Evolutionary conservation across 2,329 filamentous ascomycete genomes (phyloP).

Genomic region (Monilinia laxa): DNA sequence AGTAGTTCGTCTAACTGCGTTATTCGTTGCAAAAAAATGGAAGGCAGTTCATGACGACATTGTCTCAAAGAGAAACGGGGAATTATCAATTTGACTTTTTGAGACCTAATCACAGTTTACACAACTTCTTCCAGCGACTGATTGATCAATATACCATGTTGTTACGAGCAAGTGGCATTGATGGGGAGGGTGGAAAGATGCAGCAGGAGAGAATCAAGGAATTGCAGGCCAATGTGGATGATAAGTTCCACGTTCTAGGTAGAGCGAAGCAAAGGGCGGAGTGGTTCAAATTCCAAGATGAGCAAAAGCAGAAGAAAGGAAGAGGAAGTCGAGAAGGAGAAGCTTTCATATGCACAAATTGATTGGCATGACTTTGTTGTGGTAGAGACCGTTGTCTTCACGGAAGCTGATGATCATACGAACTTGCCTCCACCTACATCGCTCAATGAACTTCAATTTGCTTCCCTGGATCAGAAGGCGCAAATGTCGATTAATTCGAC

Average conservation of each 20-base stretch:
- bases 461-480: conserved; percentile 92
- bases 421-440: conserved; percentile 87
- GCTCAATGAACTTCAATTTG: conserved; percentile 87
- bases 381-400: conserved; percentile 92
- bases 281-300: conserved; percentile 80
- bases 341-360: conserved; percentile 74
- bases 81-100: conserved; percentile 98
- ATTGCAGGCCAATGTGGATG: conserved; percentile 70
- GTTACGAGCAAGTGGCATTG: conserved; percentile 64
- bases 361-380: conserved; percentile 98
- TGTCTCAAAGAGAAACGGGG: conserved; percentile 83
- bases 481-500: conserved; percentile 76
- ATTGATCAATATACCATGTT: conserved; percentile 92
- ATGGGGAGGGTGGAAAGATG: conserved; percentile 61
- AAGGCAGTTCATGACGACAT: conserved; percentile 82
- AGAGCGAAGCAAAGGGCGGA: conserved; percentile 83
- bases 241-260: conserved; percentile 77
- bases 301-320: conserved; percentile 87
- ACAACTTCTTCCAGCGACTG: conserved; percentile 90
- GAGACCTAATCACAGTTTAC: conserved; percentile 89
- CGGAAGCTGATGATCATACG: conserved; percentile 79
- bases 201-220: conserved; percentile 71
- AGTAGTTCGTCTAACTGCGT: conserved; percentile 72
- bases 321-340: conserved; percentile 80
- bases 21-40: conserved; percentile 95